Evolutionary conservation across 345 rosid genomes (phyloP).

Genomic region (Atalantia buxifolia): DNA sequence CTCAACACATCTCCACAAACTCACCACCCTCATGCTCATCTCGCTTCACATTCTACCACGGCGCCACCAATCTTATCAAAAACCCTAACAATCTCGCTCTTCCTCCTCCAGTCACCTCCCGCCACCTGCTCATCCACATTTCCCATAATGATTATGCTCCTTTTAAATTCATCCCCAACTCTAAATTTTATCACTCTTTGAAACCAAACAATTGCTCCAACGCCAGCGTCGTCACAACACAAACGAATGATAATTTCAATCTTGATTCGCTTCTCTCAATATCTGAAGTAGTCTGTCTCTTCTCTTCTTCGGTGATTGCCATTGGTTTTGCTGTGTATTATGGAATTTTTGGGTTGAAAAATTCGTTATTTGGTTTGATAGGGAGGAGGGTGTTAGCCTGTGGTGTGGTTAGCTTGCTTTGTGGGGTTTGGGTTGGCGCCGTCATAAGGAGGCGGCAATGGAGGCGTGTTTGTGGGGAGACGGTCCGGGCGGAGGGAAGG

Average conservation of each 20-base stretch:
- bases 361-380: constrained; percentile 33
- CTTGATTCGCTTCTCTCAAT: constrained; percentile 45
- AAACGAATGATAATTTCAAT: constrained; percentile 29
- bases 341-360: constrained; percentile 30
- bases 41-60: constrained; percentile 32
- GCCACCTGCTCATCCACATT: constrained; percentile 22
- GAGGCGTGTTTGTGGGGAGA: constrained; percentile 50
- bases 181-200: constrained; percentile 11
- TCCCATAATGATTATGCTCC: background rate
- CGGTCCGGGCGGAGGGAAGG: constrained; percentile 23
- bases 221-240: constrained; percentile 17
- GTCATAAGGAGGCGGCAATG: constrained; percentile 78
- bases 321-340: constrained; percentile 48
- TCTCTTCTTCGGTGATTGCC: constrained; percentile 55
- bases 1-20: constrained; percentile 29
- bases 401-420: constrained; percentile 49
- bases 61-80: constrained; percentile 13
- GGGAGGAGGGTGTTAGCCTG: constrained; percentile 55
- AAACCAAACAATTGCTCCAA: constrained; percentile 9
- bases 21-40: constrained; percentile 24
- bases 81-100: constrained; percentile 21
- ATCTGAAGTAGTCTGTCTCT: constrained; percentile 51
- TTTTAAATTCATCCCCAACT: constrained; percentile 1
- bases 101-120: constrained; percentile 26
- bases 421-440: constrained; percentile 56